These are phyloP conservation scores for Raddia guianensis DNA, from an alignment of 176 grass and related monocot genomes.

Conservation along the genomic window DNA sequence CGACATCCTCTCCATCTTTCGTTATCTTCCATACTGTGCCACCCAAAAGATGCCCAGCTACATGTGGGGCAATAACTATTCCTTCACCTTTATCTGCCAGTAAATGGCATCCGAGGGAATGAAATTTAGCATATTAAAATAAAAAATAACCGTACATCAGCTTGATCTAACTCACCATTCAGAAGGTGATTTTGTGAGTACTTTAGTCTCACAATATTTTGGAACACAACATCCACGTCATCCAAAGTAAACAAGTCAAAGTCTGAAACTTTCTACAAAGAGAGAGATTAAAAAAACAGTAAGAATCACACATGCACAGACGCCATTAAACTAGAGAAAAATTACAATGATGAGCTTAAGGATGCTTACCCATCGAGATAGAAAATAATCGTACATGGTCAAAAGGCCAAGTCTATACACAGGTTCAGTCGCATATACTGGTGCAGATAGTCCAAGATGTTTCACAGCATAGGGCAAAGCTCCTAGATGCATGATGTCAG, in stretches of 20 bases:
- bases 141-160: conserved; percentile 26
- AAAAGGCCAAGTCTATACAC: conserved; percentile 97
- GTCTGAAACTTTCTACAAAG: conserved; percentile 78
- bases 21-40: conserved; percentile 98
- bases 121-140: conserved; percentile 25
- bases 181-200: conserved; percentile 91
- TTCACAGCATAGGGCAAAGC: conserved; percentile 96
- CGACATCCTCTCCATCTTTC: conserved; percentile 90
- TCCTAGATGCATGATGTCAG: conserved; percentile 90
- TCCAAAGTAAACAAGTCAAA: conserved; percentile 93
- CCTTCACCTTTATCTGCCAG: conserved; percentile 90
- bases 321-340: conserved; percentile 10
- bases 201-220: conserved; percentile 80
- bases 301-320: neutral
- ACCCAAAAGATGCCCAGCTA: conserved; percentile 92
- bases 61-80: conserved; percentile 94
- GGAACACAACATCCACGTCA: conserved; percentile 85
- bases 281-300: conserved; percentile 33
- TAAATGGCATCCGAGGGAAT: conserved; percentile 21
- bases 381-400: conserved; percentile 91
- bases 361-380: conserved; percentile 88
- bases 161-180: conserved; percentile 62
- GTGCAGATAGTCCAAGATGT: conserved; percentile 81
- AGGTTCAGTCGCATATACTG: conserved; percentile 90
- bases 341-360: conserved; percentile 21